These are phyloP conservation scores for Microbotryum violaceum DNA, from an alignment of 1,284 basidiomycete species.

Conservation along the genomic window DNA sequence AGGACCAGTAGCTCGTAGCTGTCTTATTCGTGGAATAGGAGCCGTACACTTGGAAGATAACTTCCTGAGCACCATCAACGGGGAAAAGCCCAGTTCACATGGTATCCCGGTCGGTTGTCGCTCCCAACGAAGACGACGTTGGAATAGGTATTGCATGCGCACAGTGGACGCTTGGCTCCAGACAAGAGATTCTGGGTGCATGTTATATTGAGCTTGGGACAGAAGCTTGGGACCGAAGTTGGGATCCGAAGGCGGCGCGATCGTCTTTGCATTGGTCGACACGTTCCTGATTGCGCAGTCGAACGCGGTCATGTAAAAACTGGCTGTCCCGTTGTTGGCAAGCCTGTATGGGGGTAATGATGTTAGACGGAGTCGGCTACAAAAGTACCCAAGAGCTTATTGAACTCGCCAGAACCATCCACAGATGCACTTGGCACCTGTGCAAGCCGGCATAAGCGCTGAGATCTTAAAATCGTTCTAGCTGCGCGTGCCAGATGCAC, in stretches of 20 bases:
- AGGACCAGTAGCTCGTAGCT: no score
- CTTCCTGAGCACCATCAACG: slow-evolving; percentile 17
- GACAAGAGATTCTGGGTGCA: neutral
- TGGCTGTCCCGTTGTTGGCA: slow-evolving; percentile 9
- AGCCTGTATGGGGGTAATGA: neutral
- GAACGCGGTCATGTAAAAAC: slow-evolving; percentile 18
- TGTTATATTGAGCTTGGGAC: neutral
- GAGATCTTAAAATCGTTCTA: slow-evolving; percentile 4
- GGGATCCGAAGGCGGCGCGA: slow-evolving; percentile 15
- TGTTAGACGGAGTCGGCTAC: slow-evolving; percentile 4
- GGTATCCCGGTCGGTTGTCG: slow-evolving; percentile 12
- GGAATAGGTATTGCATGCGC: slow-evolving; percentile 10
- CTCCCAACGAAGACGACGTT: slow-evolving; percentile 9
- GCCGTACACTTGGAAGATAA: slow-evolving; percentile 10
- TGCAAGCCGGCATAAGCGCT: slow-evolving; percentile 20
- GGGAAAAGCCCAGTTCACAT: slow-evolving; percentile 2
- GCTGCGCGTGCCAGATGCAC: no score
- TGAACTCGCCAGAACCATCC: slow-evolving; percentile 11
- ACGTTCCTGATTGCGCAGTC: slow-evolving; percentile 12
- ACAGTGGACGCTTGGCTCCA: slow-evolving; percentile 25
- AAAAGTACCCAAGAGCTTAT: neutral
- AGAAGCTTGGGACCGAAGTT: slow-evolving; percentile 14
- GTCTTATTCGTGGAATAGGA: no score
- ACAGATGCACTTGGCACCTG: slow-evolving; percentile 22
- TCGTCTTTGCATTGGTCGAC: neutral